Conservation (phyloP, 202 grass and related monocot species). For the Schoenoplectus triqueter region DNA sequence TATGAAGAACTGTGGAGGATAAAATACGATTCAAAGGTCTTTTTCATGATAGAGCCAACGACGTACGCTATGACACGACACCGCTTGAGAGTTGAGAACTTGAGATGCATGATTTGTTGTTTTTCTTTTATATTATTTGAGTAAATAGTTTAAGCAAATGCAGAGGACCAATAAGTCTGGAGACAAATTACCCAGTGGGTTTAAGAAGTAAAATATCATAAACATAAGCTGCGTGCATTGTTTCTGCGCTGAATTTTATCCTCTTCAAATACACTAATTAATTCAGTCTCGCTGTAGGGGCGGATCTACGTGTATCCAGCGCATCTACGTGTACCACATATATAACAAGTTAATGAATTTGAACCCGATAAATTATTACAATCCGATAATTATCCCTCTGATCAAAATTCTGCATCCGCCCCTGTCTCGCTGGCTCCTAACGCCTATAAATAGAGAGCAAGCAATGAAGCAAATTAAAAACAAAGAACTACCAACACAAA, state of each 20-base stretch:
- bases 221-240: too few species aligned
- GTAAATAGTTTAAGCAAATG: conserved; percentile 5
- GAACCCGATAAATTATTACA: too few species aligned
- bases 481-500: conserved; percentile 26
- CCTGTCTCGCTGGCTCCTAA: neutral
- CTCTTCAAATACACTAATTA: too few species aligned
- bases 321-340: too few species aligned
- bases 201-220: conserved; percentile 2
- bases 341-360: too few species aligned
- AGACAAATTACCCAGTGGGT: neutral
- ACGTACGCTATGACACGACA: conserved; percentile 17
- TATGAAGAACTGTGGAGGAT: neutral
- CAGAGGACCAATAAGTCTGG: neutral
- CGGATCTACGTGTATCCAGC: too few species aligned
- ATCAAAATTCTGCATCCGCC: too few species aligned
- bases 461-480: neutral
- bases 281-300: too few species aligned
- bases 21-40: neutral
- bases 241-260: neutral
- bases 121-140: neutral
- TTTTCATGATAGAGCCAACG: neutral
- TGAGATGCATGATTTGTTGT: neutral
- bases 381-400: too few species aligned
- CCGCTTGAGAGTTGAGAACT: neutral
- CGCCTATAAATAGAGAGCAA: conserved; percentile 42